A percentile compares a stretch with the other conserved stretches of the same genome.
These are phyloP conservation scores for Linum trigynum DNA, from an alignment of 345 rosid genomes.

Conservation along the genomic window DNA sequence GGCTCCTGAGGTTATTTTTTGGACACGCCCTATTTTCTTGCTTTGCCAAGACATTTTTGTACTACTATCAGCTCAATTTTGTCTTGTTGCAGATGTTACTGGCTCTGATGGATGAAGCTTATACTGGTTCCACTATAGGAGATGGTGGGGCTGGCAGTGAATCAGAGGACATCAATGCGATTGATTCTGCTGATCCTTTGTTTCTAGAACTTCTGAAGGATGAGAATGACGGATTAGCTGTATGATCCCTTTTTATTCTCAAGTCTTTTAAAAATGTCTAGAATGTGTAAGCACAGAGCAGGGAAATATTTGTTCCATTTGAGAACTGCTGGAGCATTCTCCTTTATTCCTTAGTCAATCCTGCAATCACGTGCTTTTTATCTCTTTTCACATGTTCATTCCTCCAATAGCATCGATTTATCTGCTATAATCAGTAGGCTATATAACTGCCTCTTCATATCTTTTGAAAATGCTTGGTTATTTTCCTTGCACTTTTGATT, in stretches of 20 bases:
- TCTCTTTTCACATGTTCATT: not conserved
- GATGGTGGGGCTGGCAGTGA: slow-evolving; percentile 87
- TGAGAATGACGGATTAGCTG: slow-evolving; percentile 96
- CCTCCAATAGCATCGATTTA: too few species aligned
- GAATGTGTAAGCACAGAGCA: not conserved
- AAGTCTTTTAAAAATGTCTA: not conserved
- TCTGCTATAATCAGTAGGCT: too few species aligned
- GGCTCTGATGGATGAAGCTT: slow-evolving; percentile 99
- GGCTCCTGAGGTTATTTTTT: slow-evolving; percentile 73
- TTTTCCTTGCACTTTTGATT: too few species aligned
- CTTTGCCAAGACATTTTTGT: slow-evolving; percentile 10
- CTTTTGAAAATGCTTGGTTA: too few species aligned
- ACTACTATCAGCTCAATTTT: slow-evolving; percentile 10
- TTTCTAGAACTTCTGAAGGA: slow-evolving; percentile 97
- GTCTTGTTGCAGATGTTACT: slow-evolving; percentile 68
- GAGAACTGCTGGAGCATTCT: too few species aligned
- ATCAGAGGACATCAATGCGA: slow-evolving; percentile 74
- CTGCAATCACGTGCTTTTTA: not conserved
- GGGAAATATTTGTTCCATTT: not conserved
- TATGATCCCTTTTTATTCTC: slow-evolving; percentile 28
- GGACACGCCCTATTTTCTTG: slow-evolving; percentile 9
- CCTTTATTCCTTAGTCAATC: too few species aligned
- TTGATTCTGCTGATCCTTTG: slow-evolving; percentile 77
- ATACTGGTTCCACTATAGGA: slow-evolving; percentile 90
- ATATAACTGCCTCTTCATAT: too few species aligned